Base-by-base conservation (phyloP, 2,329 filamentous ascomycete species). In the Diatrype stigma region DNA sequence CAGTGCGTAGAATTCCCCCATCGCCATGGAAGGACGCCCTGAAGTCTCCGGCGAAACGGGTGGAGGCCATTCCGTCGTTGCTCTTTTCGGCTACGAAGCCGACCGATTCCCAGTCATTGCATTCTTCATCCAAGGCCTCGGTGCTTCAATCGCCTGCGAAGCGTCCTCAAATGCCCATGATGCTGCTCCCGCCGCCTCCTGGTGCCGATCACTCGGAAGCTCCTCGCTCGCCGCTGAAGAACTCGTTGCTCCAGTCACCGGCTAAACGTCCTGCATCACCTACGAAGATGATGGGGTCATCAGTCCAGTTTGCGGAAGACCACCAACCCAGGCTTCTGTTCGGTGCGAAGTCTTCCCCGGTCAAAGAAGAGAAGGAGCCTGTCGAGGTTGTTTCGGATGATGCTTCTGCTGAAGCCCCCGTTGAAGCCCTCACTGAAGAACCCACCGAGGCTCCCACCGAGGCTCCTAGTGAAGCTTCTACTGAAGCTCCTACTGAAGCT, bases 21-120 rank as follows among this genome's bases (percentile, higher is more conserved):
- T 79, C 80, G 1, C 76, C 81, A 0, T 73, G 70, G 56, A 84
- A 79, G 59, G 81, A 82, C 22, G 67, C 74, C 0, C 69, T 84
- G 63, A 80, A 74, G 54, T 80, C 78, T 2, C 81, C 82, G 0
- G 77, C 82, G 1, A 81, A 80, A 61, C 71, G 73, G 34, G 62
- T 72, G 42, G 90, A 80, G 0, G 66, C 65, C 1, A 42, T 67
- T 51, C 53, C 63, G 26, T 51, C 65, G 30, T 53, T 67, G 59
- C 45, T 61, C 54, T 54, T 66, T 49, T 49, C 60, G 52, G 52
- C 66, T 58, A 26, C 56, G 17, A 53, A 60, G 45, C n/a, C n/a
- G n/a, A 56, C 64, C 45, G 49, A 63, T 42, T 51, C 61, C 47
- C 51, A 65, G 49, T 42, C 51, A 42, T 70, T 74, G 2, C 70